Base-by-base conservation (phyloP, 2,329 filamentous ascomycete species). In the Ramularia collo-cygni region DNA sequence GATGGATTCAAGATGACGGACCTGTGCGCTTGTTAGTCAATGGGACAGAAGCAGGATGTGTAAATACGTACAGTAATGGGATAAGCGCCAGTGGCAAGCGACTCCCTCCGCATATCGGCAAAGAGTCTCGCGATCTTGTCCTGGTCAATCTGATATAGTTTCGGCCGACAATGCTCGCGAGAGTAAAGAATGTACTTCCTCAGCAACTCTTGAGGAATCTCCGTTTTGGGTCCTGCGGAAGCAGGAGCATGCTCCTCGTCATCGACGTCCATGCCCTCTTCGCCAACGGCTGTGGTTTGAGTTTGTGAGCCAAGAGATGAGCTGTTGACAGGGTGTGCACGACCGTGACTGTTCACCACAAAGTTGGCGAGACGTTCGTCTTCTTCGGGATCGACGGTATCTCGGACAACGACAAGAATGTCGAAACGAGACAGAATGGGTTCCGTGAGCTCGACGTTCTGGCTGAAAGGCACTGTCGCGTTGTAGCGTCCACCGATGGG, bases 351-450 rank as follows among this genome's bases (percentile, higher is more conserved):
- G 50, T 86, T 85, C 37, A 98, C 88, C 35, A 98, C 93, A 62
- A 98, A 98, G 40, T 83, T 83, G 4, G 92, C 92, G 4, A 98
- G 75, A 15, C 90, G 81, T 66, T 96, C 92, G 53, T 98, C 92
- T 63, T 96, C 89, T 10, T 69, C 74, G 0, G 92, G 90, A 54
- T 96, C 89, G 4, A 96, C 92, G 0, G 88, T 93, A 61, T 98
- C 92, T 35, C 92, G 81, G 12, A 98, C 90, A 5, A 98, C 92
- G 59, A 87, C 95, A 6, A 98, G 76, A 51, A 98, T 93, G 53
- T 98, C 92, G 61, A 98, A 98, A 76, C 92, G 90, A 9, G 90
- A 96, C 60, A 98, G 64, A 56, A 98, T 98, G 35, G 92, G 92
- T 64, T 98, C 92, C 0, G 92, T 98, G 39, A 98, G 74, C 60